Evolutionary conservation across 441 rosid species (phyloP).

Genomic region (Biscutella laevigata): DNA sequence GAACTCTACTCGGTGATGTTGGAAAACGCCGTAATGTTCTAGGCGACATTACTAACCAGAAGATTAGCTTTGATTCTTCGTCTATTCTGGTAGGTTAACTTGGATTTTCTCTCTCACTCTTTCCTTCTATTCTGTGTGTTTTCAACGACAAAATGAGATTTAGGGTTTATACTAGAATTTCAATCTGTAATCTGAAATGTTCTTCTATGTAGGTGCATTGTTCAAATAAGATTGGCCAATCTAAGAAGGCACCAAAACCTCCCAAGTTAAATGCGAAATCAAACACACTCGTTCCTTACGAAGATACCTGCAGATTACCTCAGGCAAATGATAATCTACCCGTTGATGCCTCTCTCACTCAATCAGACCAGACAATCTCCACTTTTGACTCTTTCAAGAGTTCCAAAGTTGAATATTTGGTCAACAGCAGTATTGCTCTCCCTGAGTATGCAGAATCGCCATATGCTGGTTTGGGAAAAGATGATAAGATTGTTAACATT

Average conservation of each 20-base stretch:
- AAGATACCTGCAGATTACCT: not conserved
- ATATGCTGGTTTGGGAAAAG: constrained; percentile 34
- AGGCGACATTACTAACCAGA: constrained; percentile 53
- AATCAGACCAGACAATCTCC: constrained; percentile 55
- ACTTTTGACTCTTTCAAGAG: constrained; percentile 56
- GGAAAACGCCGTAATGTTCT: constrained; percentile 18
- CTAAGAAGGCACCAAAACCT: constrained; percentile 25
- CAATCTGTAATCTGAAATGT: not conserved
- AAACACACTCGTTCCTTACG: constrained; percentile 24
- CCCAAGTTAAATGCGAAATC: constrained; percentile 30
- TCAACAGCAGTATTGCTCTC: constrained; percentile 46
- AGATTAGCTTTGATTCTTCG: constrained; percentile 34
- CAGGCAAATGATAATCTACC: constrained; percentile 13
- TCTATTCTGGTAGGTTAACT: constrained; percentile 37
- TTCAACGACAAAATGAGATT: not conserved
- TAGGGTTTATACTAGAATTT: constrained; percentile 5
- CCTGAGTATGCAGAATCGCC: constrained; percentile 31
- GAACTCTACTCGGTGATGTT: constrained; percentile 46
- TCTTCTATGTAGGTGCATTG: constrained; percentile 41
- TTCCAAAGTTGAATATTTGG: constrained; percentile 57
- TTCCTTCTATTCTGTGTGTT: not conserved
- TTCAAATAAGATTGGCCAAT: constrained; percentile 39
- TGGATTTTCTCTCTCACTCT: not conserved
- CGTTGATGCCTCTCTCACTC: constrained; percentile 43
- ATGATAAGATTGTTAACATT: constrained; percentile 40